Conservation (phyloP, 805 yeast species). For the Kodamaea neixiangensis region DNA sequence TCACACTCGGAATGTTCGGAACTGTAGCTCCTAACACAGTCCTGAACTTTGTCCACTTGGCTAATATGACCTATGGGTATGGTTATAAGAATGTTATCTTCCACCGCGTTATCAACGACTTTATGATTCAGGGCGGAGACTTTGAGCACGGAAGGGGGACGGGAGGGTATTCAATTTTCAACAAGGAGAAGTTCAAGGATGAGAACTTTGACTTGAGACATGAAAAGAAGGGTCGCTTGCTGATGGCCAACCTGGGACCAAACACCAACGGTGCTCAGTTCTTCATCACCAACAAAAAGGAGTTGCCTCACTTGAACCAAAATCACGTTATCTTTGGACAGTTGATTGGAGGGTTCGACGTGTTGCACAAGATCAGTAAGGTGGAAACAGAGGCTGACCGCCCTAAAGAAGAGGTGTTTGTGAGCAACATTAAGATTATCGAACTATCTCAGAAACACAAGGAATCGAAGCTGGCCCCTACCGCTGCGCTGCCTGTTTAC, state of each 20-base stretch:
- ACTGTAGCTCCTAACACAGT: constrained; percentile 56
- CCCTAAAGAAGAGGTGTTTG: constrained; percentile 20
- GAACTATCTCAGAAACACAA: background rate
- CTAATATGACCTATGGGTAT: constrained; percentile 29
- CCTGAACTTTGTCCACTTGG: constrained; percentile 32
- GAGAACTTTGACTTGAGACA: constrained; percentile 27
- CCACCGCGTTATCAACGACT: constrained; percentile 38
- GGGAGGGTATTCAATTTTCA: constrained; percentile 20
- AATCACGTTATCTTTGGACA: constrained; percentile 32
- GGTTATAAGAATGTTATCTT: constrained; percentile 24
- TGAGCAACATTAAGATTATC: constrained; percentile 16
- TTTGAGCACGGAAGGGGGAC: constrained; percentile 20
- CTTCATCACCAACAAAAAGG: constrained; percentile 22
- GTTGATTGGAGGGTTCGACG: constrained; percentile 24
- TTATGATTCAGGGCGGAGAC: constrained; percentile 45
- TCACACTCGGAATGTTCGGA: constrained; percentile 67
- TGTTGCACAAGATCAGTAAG: constrained; percentile 22
- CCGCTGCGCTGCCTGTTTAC: constrained; percentile 2
- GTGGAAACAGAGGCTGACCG: constrained; percentile 1
- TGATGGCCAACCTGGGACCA: constrained; percentile 28
- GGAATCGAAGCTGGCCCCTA: background rate
- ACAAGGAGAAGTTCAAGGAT: constrained; percentile 16
- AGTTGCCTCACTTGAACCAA: constrained; percentile 20
- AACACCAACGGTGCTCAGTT: constrained; percentile 27
- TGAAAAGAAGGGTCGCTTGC: constrained; percentile 25